A percentile compares a stretch with the other conserved stretches of the same genome.
Conservation (phyloP, 768 basidiomycete genomes). For the Lactifluus hygrophoroides region DNA sequence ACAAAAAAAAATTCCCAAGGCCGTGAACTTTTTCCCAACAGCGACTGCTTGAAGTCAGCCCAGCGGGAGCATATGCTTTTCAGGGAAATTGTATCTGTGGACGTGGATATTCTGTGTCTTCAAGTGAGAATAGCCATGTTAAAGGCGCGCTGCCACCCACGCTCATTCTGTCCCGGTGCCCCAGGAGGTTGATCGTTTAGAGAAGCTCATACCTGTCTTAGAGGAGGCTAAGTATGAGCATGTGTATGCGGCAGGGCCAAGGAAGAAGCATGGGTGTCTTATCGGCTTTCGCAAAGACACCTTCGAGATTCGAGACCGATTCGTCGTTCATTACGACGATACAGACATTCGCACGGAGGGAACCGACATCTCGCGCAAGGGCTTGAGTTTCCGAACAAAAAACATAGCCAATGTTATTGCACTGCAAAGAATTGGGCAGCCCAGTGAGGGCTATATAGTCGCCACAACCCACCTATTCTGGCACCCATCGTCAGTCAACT, state of each 20-base stretch:
- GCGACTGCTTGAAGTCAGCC: conserved; percentile 69
- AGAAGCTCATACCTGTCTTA: conserved; percentile 61
- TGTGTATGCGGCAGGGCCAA: conserved; percentile 58
- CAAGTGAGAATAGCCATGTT: conserved; percentile 44
- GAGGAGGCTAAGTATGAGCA: conserved; percentile 54
- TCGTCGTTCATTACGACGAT: conserved; percentile 61
- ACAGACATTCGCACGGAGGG: conserved; percentile 40
- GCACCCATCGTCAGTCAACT: conserved; percentile 67
- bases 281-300: conserved; percentile 55
- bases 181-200: conserved; percentile 83
- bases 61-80: conserved; percentile 72
- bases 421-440: conserved; percentile 37
- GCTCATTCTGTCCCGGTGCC: background rate
- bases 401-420: conserved; percentile 77
- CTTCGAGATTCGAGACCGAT: conserved; percentile 40
- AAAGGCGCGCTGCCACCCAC: background rate
- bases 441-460: conserved; percentile 53
- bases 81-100: conserved; percentile 59
- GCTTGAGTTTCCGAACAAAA: conserved; percentile 58
- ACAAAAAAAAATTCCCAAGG: conserved; percentile 34
- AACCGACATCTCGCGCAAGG: conserved; percentile 33
- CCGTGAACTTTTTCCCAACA: conserved; percentile 75
- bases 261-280: conserved; percentile 81
- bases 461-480: conserved; percentile 94
- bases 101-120: conserved; percentile 79